phyloP scores from a whole-genome alignment of 805 yeast genomes.

The Saturnispora gosingensis region DNA sequence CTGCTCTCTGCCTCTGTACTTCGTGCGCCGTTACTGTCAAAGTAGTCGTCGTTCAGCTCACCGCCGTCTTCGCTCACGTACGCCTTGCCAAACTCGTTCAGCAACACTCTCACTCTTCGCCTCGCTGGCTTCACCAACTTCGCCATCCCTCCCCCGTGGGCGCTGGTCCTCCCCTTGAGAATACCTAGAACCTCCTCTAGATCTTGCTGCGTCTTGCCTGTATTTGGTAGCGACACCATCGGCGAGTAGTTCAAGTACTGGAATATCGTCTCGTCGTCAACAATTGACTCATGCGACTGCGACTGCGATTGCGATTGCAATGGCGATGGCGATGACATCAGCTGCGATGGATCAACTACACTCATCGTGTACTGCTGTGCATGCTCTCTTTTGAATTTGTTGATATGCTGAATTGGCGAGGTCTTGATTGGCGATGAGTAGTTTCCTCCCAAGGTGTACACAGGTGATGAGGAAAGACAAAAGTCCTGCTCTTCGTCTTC shows the following conservation, averaged over 20 bases:
- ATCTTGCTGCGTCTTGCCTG: neutral
- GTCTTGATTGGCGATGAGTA: conserved; percentile 4
- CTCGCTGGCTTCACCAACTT: neutral
- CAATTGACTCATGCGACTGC: neutral
- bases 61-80: neutral
- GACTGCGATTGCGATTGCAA: neutral
- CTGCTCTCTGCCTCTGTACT: neutral
- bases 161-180: neutral
- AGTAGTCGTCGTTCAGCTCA: neutral
- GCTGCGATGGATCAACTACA: neutral
- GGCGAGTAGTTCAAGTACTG: conserved; percentile 13
- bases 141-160: neutral
- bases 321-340: neutral
- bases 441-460: neutral
- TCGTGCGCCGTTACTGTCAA: neutral
- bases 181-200: neutral
- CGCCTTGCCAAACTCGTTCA: neutral
- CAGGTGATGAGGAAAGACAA: neutral
- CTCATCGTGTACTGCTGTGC: neutral
- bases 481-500: neutral
- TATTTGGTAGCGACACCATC: conserved; percentile 2
- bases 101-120: neutral
- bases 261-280: conserved; percentile 6
- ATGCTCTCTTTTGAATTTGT: neutral
- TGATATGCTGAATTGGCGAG: neutral